phyloP scores from a whole-genome alignment of 352 stramenopile genomes.

The Phytophthora megakarya region DNA sequence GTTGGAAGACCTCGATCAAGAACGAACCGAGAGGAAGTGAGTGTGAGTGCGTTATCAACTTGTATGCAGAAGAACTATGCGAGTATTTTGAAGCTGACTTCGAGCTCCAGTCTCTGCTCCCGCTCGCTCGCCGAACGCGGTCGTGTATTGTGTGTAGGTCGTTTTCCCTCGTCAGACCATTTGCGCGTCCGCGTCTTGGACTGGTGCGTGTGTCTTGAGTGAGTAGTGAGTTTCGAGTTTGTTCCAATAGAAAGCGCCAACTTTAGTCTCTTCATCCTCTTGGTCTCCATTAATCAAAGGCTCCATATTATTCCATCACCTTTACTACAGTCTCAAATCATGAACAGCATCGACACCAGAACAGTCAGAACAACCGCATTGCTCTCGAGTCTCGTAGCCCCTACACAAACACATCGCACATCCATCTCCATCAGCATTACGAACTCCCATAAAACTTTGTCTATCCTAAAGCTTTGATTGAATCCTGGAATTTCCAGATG shows the following conservation, averaged over 20 bases:
- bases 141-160: slow-evolving; percentile 34
- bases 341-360: slow-evolving; percentile 7
- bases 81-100: slow-evolving; percentile 42
- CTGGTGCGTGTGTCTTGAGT: slow-evolving; percentile 31
- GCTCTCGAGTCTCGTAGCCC: slow-evolving; percentile 3
- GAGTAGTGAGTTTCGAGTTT: slow-evolving; percentile 41
- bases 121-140: slow-evolving; percentile 32
- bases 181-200: slow-evolving; percentile 30
- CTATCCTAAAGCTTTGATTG: slow-evolving; percentile 3
- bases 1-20: slow-evolving; percentile 33
- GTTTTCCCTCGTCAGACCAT: slow-evolving; percentile 31
- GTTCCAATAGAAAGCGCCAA: slow-evolving; percentile 44
- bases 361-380: not conserved
- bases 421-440: slow-evolving; percentile 19
- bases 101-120: slow-evolving; percentile 28
- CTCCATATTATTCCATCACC: not conserved
- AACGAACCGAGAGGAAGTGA: slow-evolving; percentile 36
- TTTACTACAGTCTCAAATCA: not conserved
- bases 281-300: not conserved
- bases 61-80: slow-evolving; percentile 41
- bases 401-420: slow-evolving; percentile 18
- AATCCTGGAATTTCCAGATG: too few species aligned
- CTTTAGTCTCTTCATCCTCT: slow-evolving; percentile 29
- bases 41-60: slow-evolving; percentile 38
- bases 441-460: slow-evolving; percentile 2